A percentile compares a stretch with the other conserved stretches of the same genome.
These are phyloP conservation scores for Phytophthora boehmeriae DNA, from an alignment of 352 stramenopile genomes.

Conservation along the genomic window DNA sequence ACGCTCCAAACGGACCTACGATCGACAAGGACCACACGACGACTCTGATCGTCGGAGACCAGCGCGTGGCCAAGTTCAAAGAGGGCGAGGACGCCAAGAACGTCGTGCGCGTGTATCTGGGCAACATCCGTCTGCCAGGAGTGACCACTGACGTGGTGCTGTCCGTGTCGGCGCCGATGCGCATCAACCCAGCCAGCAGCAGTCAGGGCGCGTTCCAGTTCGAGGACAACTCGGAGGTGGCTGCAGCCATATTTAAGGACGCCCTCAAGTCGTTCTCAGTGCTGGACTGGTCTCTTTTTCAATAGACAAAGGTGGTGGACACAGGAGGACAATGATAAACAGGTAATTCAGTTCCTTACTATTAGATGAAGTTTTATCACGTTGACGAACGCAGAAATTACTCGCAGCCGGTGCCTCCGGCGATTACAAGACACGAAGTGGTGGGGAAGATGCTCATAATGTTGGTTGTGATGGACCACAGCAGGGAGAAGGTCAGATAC, in stretches of 20 bases:
- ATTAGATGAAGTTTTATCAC: slow-evolving; percentile 3
- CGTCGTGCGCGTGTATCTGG: slow-evolving; percentile 82
- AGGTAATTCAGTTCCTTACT: slow-evolving; percentile 19
- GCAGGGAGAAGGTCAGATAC: slow-evolving; percentile 50
- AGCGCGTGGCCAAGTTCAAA: slow-evolving; percentile 88
- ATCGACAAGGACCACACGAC: slow-evolving; percentile 47
- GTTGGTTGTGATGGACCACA: slow-evolving; percentile 55
- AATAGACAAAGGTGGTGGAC: slow-evolving; percentile 15
- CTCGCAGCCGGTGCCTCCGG: slow-evolving; percentile 43
- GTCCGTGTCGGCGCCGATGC: slow-evolving; percentile 78
- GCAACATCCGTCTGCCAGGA: slow-evolving; percentile 67
- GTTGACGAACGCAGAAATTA: too few relatives aligned
- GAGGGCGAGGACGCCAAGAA: slow-evolving; percentile 84
- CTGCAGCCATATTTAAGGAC: slow-evolving; percentile 76
- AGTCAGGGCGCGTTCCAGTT: slow-evolving; percentile 68
- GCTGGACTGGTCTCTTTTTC: slow-evolving; percentile 73
- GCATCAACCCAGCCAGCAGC: slow-evolving; percentile 76
- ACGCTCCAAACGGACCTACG: slow-evolving; percentile 26
- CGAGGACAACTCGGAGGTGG: slow-evolving; percentile 69
- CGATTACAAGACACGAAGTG: slow-evolving; percentile 57
- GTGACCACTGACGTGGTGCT: slow-evolving; percentile 86
- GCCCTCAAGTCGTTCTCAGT: slow-evolving; percentile 69
- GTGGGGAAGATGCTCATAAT: slow-evolving; percentile 61
- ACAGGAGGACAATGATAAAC: slow-evolving; percentile 1
- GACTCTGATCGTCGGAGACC: slow-evolving; percentile 73